Evolutionary conservation across 768 basidiomycete genomes (phyloP).

Genomic region (Lanmaoa rubissima): DNA sequence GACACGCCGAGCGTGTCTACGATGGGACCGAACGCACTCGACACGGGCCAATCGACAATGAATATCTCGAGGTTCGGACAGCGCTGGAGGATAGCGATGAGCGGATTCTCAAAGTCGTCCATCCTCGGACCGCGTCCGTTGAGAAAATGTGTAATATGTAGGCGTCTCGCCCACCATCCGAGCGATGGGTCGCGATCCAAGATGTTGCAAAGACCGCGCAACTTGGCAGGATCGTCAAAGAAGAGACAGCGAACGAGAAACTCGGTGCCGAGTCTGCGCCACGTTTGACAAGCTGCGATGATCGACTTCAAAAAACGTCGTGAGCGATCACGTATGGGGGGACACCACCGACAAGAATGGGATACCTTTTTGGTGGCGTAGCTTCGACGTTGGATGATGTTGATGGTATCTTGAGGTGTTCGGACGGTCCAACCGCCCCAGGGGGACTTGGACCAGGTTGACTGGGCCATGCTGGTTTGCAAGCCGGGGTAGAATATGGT

Average conservation of each 20-base stretch:
- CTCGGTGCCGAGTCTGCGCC: conserved; percentile 61
- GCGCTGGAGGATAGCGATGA: conserved; percentile 57
- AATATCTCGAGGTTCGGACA: conserved; percentile 77
- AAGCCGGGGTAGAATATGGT: conserved; percentile 60
- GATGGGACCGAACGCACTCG: conserved; percentile 57
- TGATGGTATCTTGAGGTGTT: conserved; percentile 57
- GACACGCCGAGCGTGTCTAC: conserved; percentile 58
- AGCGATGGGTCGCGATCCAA: conserved; percentile 51
- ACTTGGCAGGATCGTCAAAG: conserved; percentile 57
- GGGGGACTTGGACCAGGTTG: conserved; percentile 59
- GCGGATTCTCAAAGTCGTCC: conserved; percentile 49
- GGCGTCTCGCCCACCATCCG: conserved; percentile 71
- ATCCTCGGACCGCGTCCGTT: conserved; percentile 40
- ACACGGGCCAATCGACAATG: conserved; percentile 64
- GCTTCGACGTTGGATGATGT: conserved; percentile 55
- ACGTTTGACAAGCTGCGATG: conserved; percentile 62
- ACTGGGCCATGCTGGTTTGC: conserved; percentile 61
- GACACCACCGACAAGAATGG: no score
- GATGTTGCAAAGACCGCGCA: conserved; percentile 50
- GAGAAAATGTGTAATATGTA: conserved; percentile 63
- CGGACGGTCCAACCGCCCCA: conserved; percentile 53
- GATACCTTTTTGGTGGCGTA: conserved; percentile 67
- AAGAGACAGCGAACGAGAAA: conserved; percentile 69
- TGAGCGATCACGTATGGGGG: no score
- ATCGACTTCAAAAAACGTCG: conserved; percentile 48